Base-by-base conservation (phyloP, 1,139 yeast species). In the Starmera stellimalicola region DNA sequence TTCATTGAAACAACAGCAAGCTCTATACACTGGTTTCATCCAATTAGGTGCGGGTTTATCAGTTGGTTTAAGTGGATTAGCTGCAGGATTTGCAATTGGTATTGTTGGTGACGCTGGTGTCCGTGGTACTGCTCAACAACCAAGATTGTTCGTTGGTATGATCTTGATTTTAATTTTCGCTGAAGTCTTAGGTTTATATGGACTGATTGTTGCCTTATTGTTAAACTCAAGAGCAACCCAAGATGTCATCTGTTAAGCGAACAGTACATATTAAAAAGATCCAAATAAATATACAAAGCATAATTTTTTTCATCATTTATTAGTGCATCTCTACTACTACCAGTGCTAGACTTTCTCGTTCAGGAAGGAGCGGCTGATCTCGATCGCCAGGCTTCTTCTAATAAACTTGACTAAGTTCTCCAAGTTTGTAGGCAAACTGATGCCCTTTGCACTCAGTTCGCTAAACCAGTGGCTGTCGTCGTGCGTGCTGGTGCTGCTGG, bases 101-200 rank as follows among this genome's bases (percentile, higher is more conserved):
- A 84, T 91, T 46, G 97, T 91, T 43, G 98, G 98, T 55, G 98
- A 91, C 60, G 97, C 93, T 43, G 98, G 98, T 64, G 97, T 91
- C 36, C 82, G 97, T 68, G 94, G 93, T 60, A 80, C 82, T 51
- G 85, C 94, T 62, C 94, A 85, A 58, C 97, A 91, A 63, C 96
- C 96, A 48, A 78, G 95, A 66, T 73, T 91, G 53, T 91, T 91
- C 62, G 98, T 91, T 42, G 97, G 97, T 56, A 91, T 91, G 83
- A 88, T 88, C 57, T 75, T 82, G 65, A 91, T 91, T 56, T 80
- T 91, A 62, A 91, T 91, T 83, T 91, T 91, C 65, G 96, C 97
- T 47, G 98, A 91, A 73, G 98, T 91, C 45, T 78, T 91, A 64
- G 98, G 97, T 58, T 74, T 91, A 51, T 91, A 91, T 60, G 98